phyloP scores from a whole-genome alignment of 1,284 basidiomycete species.

The Volvariella surrecta region DNA sequence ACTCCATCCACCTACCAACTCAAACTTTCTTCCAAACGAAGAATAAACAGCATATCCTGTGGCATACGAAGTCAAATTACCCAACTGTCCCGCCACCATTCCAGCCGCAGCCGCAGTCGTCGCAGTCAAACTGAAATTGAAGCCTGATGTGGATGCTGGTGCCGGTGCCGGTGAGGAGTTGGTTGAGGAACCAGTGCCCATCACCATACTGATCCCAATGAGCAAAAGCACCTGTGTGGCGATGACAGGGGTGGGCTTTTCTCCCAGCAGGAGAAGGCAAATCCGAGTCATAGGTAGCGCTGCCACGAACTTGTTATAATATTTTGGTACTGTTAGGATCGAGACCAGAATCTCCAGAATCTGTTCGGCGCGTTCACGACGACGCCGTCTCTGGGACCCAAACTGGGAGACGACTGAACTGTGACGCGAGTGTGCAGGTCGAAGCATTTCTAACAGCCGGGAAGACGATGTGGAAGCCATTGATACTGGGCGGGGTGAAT shows the following conservation, averaged over 20 bases:
- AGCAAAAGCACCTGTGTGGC: constrained; percentile 54
- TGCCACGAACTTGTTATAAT: constrained; percentile 55
- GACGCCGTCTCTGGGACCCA: no score
- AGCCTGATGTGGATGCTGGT: no score
- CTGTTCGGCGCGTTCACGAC: constrained; percentile 32
- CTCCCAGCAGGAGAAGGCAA: constrained; percentile 63
- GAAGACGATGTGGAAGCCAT: no score
- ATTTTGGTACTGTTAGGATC: constrained; percentile 41
- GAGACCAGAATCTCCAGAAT: constrained; percentile 53
- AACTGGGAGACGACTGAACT: no score
- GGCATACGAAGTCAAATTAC: no score
- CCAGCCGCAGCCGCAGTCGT: no score
- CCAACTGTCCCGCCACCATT: no score
- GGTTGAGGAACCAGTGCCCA: constrained; percentile 14
- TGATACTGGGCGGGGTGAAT: constrained; percentile 19
- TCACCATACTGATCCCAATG: constrained; percentile 40
- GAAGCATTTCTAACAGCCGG: no score
- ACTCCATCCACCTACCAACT: constrained; percentile 70
- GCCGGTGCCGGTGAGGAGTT: no score
- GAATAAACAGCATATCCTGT: neutral
- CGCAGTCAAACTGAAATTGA: no score
- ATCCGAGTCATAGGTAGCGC: constrained; percentile 69
- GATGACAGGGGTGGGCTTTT: constrained; percentile 51
- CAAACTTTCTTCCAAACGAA: constrained; percentile 68
- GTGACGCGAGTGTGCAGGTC: no score